Evolutionary conservation across 73 alveolate genomes (phyloP), one percentile per base, ranked within the genome.

Genomic region (Symbiodinium pilosum): DNA sequence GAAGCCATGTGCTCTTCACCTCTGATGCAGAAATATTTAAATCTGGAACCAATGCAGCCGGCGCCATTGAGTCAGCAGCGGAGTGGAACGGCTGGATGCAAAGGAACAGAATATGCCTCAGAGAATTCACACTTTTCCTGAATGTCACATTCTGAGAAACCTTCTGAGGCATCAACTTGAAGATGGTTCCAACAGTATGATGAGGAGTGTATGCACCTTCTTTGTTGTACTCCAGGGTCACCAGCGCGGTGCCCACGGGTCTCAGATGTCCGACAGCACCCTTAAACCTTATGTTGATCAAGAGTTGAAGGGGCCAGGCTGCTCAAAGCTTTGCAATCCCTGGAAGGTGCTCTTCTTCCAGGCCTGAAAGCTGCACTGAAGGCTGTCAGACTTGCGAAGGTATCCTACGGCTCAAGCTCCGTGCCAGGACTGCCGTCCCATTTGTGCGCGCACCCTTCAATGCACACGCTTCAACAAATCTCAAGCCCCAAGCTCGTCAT

Each of bases 221-320:
- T 34, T 69, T 91, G 81, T 85, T 68, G 52, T 91, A 91, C 52
- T 91, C 97, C 89, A 91, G 77, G 34, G 97, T 52, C 87, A 91
- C 88, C 81, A 91, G 88, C 54, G 97, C 97, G 20, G 97, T 91
- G n/a, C 97, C 97, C 51, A 68, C 38, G 6, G 97, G 97, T 86
- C 97, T 91, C 40, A 39, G 85, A 73, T 34, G 18, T 16, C 44
- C 43, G 14, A 68, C 4, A 3, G 41, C 83, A 16, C 1, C 40
- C 34, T 39, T 7, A 24, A 68, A 21, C 14, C 83, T n/a, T n/a
- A n/a, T n/a, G n/a, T n/a, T n/a, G n/a, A n/a, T n/a, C n/a, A n/a
- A n/a, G n/a, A n/a, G n/a, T n/a, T n/a, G n/a, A n/a, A 9, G 86
- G 34, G 52, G 20, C 43, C 51, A 39, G 8, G 84, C 97, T 91